Conservation (phyloP, 2,329 filamentous ascomycete species). For the Ascochyta fabae region DNA sequence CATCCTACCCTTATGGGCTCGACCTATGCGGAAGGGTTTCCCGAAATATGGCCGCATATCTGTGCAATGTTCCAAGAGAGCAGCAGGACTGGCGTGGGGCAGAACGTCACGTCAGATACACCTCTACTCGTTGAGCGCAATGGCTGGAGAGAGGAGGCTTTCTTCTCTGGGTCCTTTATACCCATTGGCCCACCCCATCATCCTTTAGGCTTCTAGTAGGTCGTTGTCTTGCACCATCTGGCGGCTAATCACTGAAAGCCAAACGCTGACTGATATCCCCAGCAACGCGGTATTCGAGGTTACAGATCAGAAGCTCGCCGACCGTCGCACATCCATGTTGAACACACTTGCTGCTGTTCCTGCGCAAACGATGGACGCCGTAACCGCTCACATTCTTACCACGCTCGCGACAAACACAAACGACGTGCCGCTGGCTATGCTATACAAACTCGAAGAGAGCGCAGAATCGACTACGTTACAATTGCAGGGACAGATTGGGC, state of each 20-base stretch:
- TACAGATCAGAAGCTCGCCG: constrained; percentile 29
- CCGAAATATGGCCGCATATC: constrained; percentile 29
- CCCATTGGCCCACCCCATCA: constrained; percentile 25
- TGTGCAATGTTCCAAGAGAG: constrained; percentile 28
- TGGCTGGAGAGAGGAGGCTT: constrained; percentile 33
- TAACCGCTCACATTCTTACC: constrained; percentile 25
- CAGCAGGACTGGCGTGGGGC: constrained; percentile 20
- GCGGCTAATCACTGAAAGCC: no score
- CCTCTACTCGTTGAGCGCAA: constrained; percentile 30
- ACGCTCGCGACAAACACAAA: constrained; percentile 26
- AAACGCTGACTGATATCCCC: not conserved
- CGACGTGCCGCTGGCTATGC: constrained; percentile 34
- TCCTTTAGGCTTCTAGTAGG: constrained; percentile 32
- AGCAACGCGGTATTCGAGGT: constrained; percentile 36
- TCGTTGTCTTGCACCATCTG: no score
- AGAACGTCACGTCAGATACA: constrained; percentile 23
- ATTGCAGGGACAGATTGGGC: constrained; percentile 29
- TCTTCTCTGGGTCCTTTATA: constrained; percentile 33
- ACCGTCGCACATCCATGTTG: constrained; percentile 32
- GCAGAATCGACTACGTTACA: constrained; percentile 16
- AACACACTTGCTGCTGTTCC: constrained; percentile 31
- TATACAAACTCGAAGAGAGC: constrained; percentile 25
- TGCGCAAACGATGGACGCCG: constrained; percentile 14
- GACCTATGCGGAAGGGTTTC: constrained; percentile 26
- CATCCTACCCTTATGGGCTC: constrained; percentile 37